These are phyloP conservation scores for Colletotrichum aenigma DNA, from an alignment of 2,329 filamentous ascomycete genomes.

Conservation along the genomic window DNA sequence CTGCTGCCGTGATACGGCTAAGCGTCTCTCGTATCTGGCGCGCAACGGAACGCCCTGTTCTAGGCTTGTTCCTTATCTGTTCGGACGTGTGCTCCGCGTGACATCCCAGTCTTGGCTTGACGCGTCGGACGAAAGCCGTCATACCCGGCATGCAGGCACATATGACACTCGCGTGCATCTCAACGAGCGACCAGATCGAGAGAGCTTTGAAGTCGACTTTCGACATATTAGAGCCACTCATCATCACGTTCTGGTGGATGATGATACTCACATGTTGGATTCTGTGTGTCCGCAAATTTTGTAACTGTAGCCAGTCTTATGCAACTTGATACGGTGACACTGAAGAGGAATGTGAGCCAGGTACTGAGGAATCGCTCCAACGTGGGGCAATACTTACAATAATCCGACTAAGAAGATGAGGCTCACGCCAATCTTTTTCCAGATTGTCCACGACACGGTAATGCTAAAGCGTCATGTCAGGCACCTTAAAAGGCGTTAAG, in stretches of 20 bases:
- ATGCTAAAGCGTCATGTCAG: background rate
- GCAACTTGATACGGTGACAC: background rate
- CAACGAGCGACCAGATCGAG: slow-evolving; percentile 1
- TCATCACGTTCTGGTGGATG: background rate
- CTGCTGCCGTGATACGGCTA: background rate
- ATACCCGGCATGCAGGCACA: slow-evolving; percentile 16
- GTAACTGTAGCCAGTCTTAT: background rate
- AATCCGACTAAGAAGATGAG: slow-evolving; percentile 5
- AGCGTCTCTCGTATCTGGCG: background rate
- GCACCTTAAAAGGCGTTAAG: background rate
- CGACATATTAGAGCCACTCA: background rate
- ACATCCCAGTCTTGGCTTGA: background rate
- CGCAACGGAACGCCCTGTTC: background rate
- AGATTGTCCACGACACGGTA: background rate
- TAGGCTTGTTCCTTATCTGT: background rate
- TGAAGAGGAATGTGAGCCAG: background rate
- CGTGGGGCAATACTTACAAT: background rate
- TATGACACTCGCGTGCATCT: slow-evolving; percentile 14
- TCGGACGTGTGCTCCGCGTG: background rate
- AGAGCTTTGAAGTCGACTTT: slow-evolving; percentile 1
- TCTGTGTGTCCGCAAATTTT: background rate
- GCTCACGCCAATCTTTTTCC: slow-evolving; percentile 1
- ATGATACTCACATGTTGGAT: background rate
- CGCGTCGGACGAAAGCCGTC: slow-evolving; percentile 1
- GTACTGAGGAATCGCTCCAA: background rate